Conservation (phyloP, 305 asterid genomes). For the Fraxinus xanthoxyloides region DNA sequence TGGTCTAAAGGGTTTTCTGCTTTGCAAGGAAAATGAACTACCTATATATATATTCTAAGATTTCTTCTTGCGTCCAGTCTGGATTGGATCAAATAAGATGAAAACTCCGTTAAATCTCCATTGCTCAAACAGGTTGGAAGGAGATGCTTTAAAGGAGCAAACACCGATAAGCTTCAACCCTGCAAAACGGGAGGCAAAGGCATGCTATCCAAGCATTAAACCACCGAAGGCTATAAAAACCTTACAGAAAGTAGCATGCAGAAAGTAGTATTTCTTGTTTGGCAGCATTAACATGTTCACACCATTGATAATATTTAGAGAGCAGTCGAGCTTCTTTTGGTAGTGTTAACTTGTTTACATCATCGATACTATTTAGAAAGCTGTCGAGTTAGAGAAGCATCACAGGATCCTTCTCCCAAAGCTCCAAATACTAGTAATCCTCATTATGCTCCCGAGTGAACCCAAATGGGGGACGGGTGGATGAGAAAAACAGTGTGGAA, state of each 20-base stretch:
- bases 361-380: neutral
- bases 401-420: neutral
- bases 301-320: neutral
- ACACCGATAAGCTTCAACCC: neutral
- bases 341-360: neutral
- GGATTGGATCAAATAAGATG: neutral
- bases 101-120: neutral
- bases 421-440: neutral
- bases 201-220: neutral
- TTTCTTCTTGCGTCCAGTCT: neutral
- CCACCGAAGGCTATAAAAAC: neutral
- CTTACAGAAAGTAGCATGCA: neutral
- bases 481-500: neutral
- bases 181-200: neutral
- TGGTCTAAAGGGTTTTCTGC: neutral
- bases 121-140: neutral
- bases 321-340: neutral
- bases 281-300: neutral
- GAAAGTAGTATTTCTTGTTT: neutral
- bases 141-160: neutral
- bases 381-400: neutral
- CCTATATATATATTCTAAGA: neutral
- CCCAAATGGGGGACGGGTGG: neutral
- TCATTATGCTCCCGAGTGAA: neutral
- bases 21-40: neutral